Percentiles rank a stretch among this genome's conserved stretches.
Evolutionary conservation across 1,284 basidiomycete species (phyloP).

Genomic region (Fomitiporia mediterranea): DNA sequence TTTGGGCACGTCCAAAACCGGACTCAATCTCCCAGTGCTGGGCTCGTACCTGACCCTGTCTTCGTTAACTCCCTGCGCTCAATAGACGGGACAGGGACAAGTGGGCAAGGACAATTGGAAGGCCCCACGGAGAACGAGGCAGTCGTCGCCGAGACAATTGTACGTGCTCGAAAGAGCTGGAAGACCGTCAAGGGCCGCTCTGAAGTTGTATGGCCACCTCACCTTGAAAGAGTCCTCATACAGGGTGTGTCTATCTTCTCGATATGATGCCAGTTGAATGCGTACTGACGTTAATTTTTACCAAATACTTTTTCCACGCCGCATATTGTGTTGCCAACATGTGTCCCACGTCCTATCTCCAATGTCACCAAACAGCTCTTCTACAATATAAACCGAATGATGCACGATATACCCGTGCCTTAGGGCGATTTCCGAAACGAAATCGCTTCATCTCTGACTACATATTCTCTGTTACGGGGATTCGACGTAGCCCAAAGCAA

Average conservation of each 20-base stretch:
- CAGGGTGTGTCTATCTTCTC: conserved; percentile 45
- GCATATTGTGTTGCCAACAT: neutral
- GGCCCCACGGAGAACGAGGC: neutral
- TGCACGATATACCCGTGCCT: conserved; percentile 59
- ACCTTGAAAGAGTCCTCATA: conserved; percentile 68
- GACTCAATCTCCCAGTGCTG: neutral
- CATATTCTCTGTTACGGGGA: conserved; percentile 57
- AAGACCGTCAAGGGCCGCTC: conserved; percentile 63
- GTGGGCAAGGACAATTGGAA: neutral
- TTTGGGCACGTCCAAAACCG: neutral
- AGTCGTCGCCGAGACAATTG: conserved; percentile 54
- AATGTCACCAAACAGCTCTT: conserved; percentile 27
- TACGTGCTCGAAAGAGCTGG: conserved; percentile 66
- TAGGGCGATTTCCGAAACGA: conserved; percentile 68
- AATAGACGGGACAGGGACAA: neutral
- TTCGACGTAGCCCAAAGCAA: conserved; percentile 63
- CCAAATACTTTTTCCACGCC: neutral
- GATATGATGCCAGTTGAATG: no score
- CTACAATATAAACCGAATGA: conserved; percentile 65
- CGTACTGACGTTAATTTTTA: neutral
- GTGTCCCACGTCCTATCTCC: neutral
- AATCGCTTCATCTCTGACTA: conserved; percentile 72
- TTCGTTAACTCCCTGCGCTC: neutral
- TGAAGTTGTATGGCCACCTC: conserved; percentile 70
- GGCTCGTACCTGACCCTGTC: neutral